Conservation (phyloP, 106 monocot species). For the Acorus gramineus region DNA sequence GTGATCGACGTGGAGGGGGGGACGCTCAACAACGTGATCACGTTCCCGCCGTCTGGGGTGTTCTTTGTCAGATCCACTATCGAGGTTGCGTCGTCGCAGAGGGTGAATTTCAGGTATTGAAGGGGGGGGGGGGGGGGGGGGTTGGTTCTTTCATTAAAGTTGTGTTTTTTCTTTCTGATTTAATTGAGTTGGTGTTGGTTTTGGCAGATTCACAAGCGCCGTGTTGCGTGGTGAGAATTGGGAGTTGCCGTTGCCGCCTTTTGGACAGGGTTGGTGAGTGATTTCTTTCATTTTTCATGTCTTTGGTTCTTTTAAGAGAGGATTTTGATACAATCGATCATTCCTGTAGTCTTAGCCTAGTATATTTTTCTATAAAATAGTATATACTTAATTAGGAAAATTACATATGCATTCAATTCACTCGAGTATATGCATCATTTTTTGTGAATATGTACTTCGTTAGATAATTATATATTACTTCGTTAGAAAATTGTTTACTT, state of each 20-base stretch:
- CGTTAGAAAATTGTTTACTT: no score
- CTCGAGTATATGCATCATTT: no score
- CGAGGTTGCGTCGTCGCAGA: slow-evolving; percentile 54
- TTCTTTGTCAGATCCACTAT: slow-evolving; percentile 73
- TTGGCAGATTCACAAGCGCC: slow-evolving; percentile 75
- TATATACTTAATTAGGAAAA: no score
- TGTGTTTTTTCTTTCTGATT: not conserved
- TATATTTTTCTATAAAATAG: no score
- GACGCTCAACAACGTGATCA: slow-evolving; percentile 79
- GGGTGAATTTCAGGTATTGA: slow-evolving; percentile 68
- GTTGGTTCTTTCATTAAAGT: not conserved
- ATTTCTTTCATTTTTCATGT: not conserved
- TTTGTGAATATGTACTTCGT: no score
- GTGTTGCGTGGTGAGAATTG: slow-evolving; percentile 63
- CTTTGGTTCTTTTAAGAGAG: no score
- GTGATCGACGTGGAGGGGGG: slow-evolving; percentile 70
- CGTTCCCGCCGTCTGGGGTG: slow-evolving; percentile 81
- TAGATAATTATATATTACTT: no score
- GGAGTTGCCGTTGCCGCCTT: slow-evolving; percentile 93
- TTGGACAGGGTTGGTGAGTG: slow-evolving; percentile 91
- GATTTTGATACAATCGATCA: no score
- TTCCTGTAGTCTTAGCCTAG: no score
- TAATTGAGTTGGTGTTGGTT: not conserved
- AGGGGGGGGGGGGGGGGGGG: no score
- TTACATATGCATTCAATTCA: no score